Base-by-base conservation (phyloP, 1,139 yeast species). In the Debaryomycetaceae sp. region DNA sequence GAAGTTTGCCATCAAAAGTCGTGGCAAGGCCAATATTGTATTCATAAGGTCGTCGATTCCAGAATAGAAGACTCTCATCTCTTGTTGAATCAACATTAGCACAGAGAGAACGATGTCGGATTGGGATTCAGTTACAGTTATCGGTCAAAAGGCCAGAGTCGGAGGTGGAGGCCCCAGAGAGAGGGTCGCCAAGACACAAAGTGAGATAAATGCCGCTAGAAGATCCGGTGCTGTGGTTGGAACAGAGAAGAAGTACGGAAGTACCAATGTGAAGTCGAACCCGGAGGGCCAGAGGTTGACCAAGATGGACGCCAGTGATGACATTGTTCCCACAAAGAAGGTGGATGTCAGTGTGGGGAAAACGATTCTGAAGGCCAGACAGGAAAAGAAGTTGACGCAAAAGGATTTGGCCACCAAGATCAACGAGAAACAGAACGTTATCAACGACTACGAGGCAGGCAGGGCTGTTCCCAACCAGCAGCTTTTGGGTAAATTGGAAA, bases 391-490 rank as follows among this genome's bases (percentile, higher is more conserved):
- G 59, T 65, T 90, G 61, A 87, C 97, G 8, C 99, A 93, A 70
- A 93, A 93, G 77, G 99, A 93, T 57, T 78, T 93, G 60, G 99
- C 99, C 57, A 89, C 97, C 50, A 87, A 85, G 66, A 81, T 93
- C 62, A 91, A 90, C 66, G 99, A 93, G 72, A 93, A 93, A 75
- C 97, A 98, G 48, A 89, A 86, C 54, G 88, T 93, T 49, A 84
- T 93, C 60, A 91, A 90, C 70, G 99, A 93, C 63, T 93, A 93
- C 70, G 99, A 93, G 73, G 90, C 96, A 45, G 98, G 97, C 47
- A 83, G 96, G 65, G 99, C 97, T 43, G 83, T 87, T 53, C 99
- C 99, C 48, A 91, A 88, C 74, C 99, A 95, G 75, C 98, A 90
- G 70, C 71, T 93, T 45, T 78, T 93, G 61, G 93, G 86, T 48